Percentiles rank a stretch among this genome's conserved stretches.
These are phyloP conservation scores for Geranium incanum DNA, from an alignment of 441 rosid species.

Conservation along the genomic window DNA sequence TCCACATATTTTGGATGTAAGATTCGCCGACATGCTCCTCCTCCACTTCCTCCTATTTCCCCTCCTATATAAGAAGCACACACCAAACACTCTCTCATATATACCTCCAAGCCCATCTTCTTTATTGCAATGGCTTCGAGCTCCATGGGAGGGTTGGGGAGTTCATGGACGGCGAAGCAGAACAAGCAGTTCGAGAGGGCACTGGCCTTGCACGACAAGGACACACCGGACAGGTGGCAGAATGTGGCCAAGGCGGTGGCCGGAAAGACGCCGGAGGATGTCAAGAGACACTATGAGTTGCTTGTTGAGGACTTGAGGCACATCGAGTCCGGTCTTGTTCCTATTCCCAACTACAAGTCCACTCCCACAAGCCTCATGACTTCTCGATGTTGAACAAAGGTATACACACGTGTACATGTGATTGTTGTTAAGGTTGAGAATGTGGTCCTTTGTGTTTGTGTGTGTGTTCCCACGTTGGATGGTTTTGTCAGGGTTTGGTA, in stretches of 20 bases:
- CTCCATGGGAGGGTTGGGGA: background rate
- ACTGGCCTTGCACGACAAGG: slow-evolving; percentile 7
- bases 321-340: background rate
- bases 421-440: no score
- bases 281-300: background rate
- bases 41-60: background rate
- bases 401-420: background rate
- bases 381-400: background rate
- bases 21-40: background rate
- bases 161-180: slow-evolving; percentile 1
- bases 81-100: no score
- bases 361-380: background rate
- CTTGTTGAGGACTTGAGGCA: background rate
- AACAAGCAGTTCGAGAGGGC: slow-evolving; percentile 7
- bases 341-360: background rate
- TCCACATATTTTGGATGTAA: no score
- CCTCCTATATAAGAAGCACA: background rate
- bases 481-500: no score
- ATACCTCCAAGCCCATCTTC: background rate
- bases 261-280: background rate
- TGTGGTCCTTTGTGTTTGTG: no score
- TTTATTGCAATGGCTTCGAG: background rate
- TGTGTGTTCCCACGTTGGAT: no score
- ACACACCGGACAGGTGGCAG: background rate
- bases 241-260: background rate